Percentiles rank a stretch among this genome's conserved stretches.
phyloP scores from a whole-genome alignment of 805 yeast species.

The Martiniozyma abietophila region DNA sequence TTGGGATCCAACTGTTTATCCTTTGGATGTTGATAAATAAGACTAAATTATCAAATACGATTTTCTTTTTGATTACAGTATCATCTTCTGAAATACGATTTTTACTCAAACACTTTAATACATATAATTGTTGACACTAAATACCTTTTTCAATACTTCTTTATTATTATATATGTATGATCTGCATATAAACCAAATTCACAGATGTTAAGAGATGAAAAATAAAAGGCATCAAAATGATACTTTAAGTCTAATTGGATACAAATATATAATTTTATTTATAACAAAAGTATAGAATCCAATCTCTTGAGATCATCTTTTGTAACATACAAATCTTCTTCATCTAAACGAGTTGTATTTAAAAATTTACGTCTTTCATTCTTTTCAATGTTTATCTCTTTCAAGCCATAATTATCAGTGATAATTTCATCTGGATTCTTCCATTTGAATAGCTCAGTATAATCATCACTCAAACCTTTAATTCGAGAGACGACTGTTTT shows the following conservation, averaged over 20 bases:
- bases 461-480: slow-evolving; percentile 7
- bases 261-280: too few relatives aligned
- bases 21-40: slow-evolving; percentile 15
- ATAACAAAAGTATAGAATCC: slow-evolving; percentile 1
- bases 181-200: too few relatives aligned
- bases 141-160: too few relatives aligned
- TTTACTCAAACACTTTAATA: too few relatives aligned
- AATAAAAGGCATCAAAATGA: too few relatives aligned
- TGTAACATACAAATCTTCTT: background rate
- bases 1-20: slow-evolving; percentile 20
- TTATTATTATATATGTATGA: too few relatives aligned
- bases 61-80: too few relatives aligned
- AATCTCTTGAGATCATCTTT: slow-evolving; percentile 4
- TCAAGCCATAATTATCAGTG: slow-evolving; percentile 11
- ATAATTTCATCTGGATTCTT: slow-evolving; percentile 11
- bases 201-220: too few relatives aligned
- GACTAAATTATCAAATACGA: too few relatives aligned
- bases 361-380: slow-evolving; percentile 9
- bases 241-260: too few relatives aligned
- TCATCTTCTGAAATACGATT: too few relatives aligned
- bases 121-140: too few relatives aligned
- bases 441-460: slow-evolving; percentile 15
- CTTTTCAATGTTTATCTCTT: slow-evolving; percentile 9
- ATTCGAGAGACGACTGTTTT: slow-evolving; percentile 12
- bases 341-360: slow-evolving; percentile 2